A percentile compares a stretch with the other conserved stretches of the same genome.
phyloP scores from a whole-genome alignment of 73 alveolate genomes.

The Blepharisma stoltei region DNA sequence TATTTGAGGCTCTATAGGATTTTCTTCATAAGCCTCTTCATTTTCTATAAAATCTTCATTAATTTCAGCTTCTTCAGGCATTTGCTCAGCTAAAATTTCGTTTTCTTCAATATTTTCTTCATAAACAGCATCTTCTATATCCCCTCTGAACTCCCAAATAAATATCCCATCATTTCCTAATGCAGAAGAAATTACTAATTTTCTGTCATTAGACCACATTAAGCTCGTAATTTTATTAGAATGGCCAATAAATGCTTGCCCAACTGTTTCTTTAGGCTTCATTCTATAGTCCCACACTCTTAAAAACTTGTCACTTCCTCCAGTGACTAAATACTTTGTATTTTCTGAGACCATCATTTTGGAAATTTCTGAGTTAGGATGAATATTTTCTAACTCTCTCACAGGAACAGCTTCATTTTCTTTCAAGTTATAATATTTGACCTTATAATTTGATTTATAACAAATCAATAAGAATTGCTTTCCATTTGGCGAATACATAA shows the following conservation, averaged over 20 bases:
- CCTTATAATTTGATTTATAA: constrained; percentile 32
- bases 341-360: constrained; percentile 56
- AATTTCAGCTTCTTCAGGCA: too few relatives aligned
- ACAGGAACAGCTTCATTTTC: constrained; percentile 58
- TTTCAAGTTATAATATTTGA: constrained; percentile 44
- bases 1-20: too few relatives aligned
- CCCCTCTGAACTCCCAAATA: constrained; percentile 83
- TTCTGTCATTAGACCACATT: constrained; percentile 60
- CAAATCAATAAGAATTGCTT: constrained; percentile 41
- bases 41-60: too few relatives aligned
- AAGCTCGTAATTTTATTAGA: constrained; percentile 64
- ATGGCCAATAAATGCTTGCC: constrained; percentile 87
- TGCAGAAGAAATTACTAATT: too few relatives aligned
- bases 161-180: constrained; percentile 61
- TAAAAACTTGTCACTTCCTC: constrained; percentile 82
- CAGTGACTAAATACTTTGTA: constrained; percentile 61
- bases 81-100: too few relatives aligned
- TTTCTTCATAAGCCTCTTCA: too few relatives aligned
- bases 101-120: too few relatives aligned
- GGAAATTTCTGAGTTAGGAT: constrained; percentile 55
- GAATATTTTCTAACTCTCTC: constrained; percentile 73
- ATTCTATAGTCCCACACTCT: constrained; percentile 80
- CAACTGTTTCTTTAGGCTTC: constrained; percentile 64
- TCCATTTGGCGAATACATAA: neutral
- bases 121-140: constrained; percentile 20